phyloP scores from a whole-genome alignment of 345 rosid genomes.

The Populus ilicifolia region DNA sequence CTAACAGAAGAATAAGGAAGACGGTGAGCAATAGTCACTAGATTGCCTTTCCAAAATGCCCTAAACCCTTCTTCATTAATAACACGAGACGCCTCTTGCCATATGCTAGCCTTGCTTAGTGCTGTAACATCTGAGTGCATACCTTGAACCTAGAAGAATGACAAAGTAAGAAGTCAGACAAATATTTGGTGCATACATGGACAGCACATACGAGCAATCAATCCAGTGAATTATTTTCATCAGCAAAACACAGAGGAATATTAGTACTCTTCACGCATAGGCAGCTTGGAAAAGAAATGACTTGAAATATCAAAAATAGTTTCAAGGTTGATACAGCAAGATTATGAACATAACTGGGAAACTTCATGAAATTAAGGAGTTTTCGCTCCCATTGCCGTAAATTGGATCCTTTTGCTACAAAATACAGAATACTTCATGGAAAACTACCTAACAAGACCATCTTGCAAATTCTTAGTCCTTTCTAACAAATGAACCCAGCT shows the following conservation, averaged over 20 bases:
- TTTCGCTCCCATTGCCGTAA: neutral
- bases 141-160: constrained; percentile 74
- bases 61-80: constrained; percentile 79
- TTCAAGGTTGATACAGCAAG: too few species aligned
- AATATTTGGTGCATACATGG: neutral
- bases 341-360: too few species aligned
- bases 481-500: neutral
- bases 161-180: neutral
- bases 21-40: constrained; percentile 88
- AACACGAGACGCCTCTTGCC: constrained; percentile 83
- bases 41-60: constrained; percentile 96
- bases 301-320: too few species aligned
- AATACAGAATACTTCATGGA: neutral
- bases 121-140: constrained; percentile 77
- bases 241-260: neutral
- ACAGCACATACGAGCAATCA: neutral
- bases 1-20: constrained; percentile 80
- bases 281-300: too few species aligned
- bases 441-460: neutral
- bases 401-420: neutral
- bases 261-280: neutral
- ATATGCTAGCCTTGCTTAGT: constrained; percentile 57
- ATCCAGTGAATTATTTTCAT: neutral
- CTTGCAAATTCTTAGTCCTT: too few species aligned
- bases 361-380: too few species aligned